Base-by-base conservation (phyloP, 2,329 filamentous ascomycete species). In the Whalleya microplaca region DNA sequence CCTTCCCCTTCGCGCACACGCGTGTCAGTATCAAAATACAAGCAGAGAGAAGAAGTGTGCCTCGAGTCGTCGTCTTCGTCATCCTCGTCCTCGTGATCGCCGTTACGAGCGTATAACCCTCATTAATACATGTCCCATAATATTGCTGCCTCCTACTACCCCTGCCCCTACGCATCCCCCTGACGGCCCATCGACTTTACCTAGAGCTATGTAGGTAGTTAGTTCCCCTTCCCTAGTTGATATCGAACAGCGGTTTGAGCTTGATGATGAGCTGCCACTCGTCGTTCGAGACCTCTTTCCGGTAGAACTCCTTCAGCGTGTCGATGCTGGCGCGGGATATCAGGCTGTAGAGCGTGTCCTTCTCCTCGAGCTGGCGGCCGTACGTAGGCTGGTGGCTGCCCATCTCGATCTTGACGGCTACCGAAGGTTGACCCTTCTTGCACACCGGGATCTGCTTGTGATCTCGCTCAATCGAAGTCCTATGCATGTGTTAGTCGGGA, bases 371-470 rank as follows among this genome's bases (percentile, higher is more conserved):
- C 62, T 99, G 95, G 59, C 95, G 90, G 56, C 95, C 95, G 72
- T 99, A 99, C 56, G 89, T 85, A 16, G 95, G 96, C 79, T 99
- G 95, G 73, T 94, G 91, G 56, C 88, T 78, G 51, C 92, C 94
- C 85, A 88, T 88, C 78, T 99, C 96, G 69, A 99, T 96, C 83
- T 99, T 99, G 80, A 99, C 83, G 19, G 95, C 95, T 9, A 99
- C 96, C 1, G 92, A 96, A n/a, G 96, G 95, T 71, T 96, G 91
- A 50, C 94, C 94, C 78, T 92, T 94, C 77, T 99, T 99, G 80
- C 92, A 96, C 55, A 96, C 83, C 9, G 83, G 84, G 64, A 99
- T 88, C 63, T 95, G 87, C 80, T 99, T 99, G 84, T 99, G 95
- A 66, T 99, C 96, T 72, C 96, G 89, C 76, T 99, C 94, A 71